Base-by-base conservation (phyloP, 2,329 filamentous ascomycete genomes). In the Colletotrichum spinosum region DNA sequence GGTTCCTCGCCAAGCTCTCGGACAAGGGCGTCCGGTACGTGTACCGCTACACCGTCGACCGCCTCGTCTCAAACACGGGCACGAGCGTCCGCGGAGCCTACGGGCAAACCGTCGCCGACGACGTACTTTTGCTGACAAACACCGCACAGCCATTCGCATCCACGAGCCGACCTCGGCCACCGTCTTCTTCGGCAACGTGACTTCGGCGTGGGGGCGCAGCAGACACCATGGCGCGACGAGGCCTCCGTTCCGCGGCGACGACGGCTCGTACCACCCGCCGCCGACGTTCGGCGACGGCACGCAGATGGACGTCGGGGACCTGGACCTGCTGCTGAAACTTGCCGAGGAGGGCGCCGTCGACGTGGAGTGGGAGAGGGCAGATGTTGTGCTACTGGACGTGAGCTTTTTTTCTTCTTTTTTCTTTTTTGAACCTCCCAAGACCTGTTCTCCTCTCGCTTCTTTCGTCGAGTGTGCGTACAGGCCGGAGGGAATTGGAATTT, bases 121-220 rank as follows among this genome's bases (percentile, higher is more conserved):
- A 37, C 9, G 38, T 2, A 10, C 17, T n/a, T 33, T 8, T 17
- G 13, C 13, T 44, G 9, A 46, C 8, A 9, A 46, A 46, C n/a
- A 5, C 17, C 6, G 17, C 10, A 15, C 6, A 33, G 76, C 72
- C 42, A 71, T 75, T 12, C 68, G 73, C 10, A 73, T 70, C 11
- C 73, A 76, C 52, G 55, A 72, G 8, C 69, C 71, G 9, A 75
- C 70, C 1, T 71, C 69, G 0, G 55, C 72, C 3, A 69, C 71
- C 0, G 72, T 72, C 0, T 77, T 72, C 68, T 78, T 78, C 48
- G 76, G 75, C 7, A 76, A 77, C 53, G 63, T 78, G n/a, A 77
- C 76, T 8, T 74, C 71, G 13, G 75, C 75, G 2, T 77, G 75
- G 75, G 75, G 74, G 5, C 71, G 74, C 11, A 77, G 74, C 51